These are phyloP conservation scores for Prunus yedoensis DNA, from an alignment of 331 rosid genomes.

Conservation along the genomic window DNA sequence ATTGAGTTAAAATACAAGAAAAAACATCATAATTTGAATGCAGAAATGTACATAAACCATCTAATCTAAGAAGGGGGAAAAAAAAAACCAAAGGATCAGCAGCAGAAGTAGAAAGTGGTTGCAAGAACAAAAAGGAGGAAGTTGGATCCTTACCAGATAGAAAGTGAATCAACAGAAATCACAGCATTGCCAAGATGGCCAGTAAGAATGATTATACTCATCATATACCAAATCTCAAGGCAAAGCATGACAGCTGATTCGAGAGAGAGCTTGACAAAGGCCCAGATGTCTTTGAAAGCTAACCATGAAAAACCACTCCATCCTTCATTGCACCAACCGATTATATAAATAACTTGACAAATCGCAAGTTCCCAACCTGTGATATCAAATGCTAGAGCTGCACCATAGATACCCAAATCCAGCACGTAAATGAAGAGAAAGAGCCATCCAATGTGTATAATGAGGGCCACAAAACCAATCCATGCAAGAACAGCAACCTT, in stretches of 20 bases:
- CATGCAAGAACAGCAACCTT: constrained; percentile 63
- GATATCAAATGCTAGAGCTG: constrained; percentile 67
- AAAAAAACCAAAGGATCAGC: no score
- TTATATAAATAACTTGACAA: constrained; percentile 60
- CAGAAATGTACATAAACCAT: neutral
- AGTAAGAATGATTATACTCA: constrained; percentile 63
- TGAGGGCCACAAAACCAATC: constrained; percentile 58
- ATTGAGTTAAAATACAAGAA: neutral
- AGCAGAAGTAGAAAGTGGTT: neutral
- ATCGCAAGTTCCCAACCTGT: constrained; percentile 61
- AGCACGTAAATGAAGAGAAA: constrained; percentile 57
- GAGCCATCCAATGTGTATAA: constrained; percentile 53
- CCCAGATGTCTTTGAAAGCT: constrained; percentile 80
- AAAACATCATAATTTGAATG: neutral
- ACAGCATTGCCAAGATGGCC: constrained; percentile 77
- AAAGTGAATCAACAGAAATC: constrained; percentile 65
- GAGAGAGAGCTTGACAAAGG: constrained; percentile 69
- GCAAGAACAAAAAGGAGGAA: neutral
- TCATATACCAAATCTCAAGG: constrained; percentile 83
- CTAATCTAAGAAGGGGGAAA: neutral
- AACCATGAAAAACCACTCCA: constrained; percentile 73
- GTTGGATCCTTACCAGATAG: constrained; percentile 65
- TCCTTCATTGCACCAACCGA: constrained; percentile 78
- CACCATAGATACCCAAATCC: constrained; percentile 61
- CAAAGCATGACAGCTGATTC: constrained; percentile 91